A percentile compares a stretch with the other conserved stretches of the same genome.
Conservation (phyloP, 225 moss, liverwort and hornwort species). For the Lunularia cruciata region DNA sequence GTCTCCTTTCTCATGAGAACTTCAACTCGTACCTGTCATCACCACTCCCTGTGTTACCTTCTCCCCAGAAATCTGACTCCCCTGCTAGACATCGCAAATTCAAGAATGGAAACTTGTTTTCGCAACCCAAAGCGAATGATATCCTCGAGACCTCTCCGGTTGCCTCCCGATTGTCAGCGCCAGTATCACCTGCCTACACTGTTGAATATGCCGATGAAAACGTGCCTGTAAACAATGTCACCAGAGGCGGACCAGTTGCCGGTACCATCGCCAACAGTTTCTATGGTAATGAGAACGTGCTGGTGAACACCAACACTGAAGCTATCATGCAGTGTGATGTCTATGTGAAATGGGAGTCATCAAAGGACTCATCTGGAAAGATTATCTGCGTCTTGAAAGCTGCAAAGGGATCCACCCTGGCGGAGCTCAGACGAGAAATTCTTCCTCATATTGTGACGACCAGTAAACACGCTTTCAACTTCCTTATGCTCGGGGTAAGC, state of each 20-base stretch:
- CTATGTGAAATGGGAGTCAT: slow-evolving; percentile 88
- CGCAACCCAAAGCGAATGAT: neutral
- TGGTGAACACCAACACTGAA: slow-evolving; percentile 39
- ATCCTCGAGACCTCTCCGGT: neutral
- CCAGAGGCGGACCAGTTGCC: slow-evolving; percentile 24
- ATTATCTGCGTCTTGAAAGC: slow-evolving; percentile 62
- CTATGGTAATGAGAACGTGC: slow-evolving; percentile 63
- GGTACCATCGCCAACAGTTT: slow-evolving; percentile 17
- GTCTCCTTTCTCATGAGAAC: slow-evolving; percentile 33
- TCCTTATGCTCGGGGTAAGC: slow-evolving; percentile 78
- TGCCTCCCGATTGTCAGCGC: neutral
- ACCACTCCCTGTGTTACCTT: slow-evolving; percentile 41
- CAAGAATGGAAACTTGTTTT: slow-evolving; percentile 37
- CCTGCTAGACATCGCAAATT: slow-evolving; percentile 47
- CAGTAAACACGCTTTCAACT: slow-evolving; percentile 59
- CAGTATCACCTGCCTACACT: neutral
- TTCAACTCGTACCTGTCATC: slow-evolving; percentile 27
- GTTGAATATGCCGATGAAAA: neutral
- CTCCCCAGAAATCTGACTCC: slow-evolving; percentile 49
- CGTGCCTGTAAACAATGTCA: neutral
- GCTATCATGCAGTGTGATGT: slow-evolving; percentile 51
- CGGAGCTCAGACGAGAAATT: slow-evolving; percentile 70
- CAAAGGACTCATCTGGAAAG: slow-evolving; percentile 73
- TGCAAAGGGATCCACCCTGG: slow-evolving; percentile 54
- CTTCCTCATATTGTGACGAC: slow-evolving; percentile 62